Percentiles rank a stretch among this genome's conserved stretches.
These are phyloP conservation scores for Lactuca sativa DNA, from an alignment of 129 eudicot genomes.

Conservation along the genomic window DNA sequence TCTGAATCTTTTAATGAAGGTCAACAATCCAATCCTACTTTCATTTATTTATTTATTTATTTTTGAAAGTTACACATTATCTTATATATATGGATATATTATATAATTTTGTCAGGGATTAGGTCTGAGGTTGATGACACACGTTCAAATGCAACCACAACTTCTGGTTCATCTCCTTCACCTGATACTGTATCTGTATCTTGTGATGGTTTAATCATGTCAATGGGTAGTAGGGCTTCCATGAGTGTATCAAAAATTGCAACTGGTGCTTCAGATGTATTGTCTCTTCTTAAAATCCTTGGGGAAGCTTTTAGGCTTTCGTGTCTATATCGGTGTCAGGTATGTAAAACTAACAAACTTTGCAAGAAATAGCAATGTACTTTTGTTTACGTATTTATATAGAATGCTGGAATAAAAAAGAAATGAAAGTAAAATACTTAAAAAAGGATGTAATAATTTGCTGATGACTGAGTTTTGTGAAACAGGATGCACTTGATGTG, in stretches of 20 bases:
- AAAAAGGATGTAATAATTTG: background rate
- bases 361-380: background rate
- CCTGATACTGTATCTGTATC: conserved; percentile 64
- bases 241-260: conserved; percentile 47
- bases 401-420: too few relatives aligned
- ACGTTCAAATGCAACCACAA: conserved; percentile 39
- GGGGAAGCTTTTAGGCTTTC: conserved; percentile 97
- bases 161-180: conserved; percentile 54
- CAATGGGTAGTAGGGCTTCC: conserved; percentile 31
- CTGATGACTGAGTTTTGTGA: conserved; percentile 21
- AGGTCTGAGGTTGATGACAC: conserved; percentile 72
- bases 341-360: background rate
- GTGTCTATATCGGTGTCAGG: conserved; percentile 84
- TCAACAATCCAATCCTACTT: background rate
- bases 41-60: too few relatives aligned
- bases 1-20: conserved; percentile 57
- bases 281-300: conserved; percentile 59
- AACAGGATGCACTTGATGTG: conserved; percentile 87
- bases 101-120: conserved; percentile 32
- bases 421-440: too few relatives aligned
- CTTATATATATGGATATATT: too few relatives aligned
- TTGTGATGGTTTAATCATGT: conserved; percentile 45
- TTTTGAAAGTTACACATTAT: too few relatives aligned
- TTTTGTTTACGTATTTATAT: too few relatives aligned
- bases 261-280: conserved; percentile 67